Base-by-base conservation (phyloP, 176 grass and related monocot species). In the Oryza glaberrima region DNA sequence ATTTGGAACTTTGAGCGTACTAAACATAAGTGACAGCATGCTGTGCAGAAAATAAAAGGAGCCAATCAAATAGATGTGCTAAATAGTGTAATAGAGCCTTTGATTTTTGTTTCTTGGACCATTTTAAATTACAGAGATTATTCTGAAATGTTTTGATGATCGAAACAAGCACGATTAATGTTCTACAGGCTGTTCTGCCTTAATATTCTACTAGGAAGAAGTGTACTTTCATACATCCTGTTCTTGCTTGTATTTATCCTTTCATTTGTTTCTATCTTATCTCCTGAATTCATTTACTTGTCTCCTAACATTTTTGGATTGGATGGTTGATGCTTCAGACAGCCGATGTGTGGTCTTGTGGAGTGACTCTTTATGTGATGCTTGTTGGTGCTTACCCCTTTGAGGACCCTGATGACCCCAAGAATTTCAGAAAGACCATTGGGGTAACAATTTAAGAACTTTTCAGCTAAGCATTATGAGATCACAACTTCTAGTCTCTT, bases 301-400 rank as follows among this genome's bases (percentile, higher is more conserved):
- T 60, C 28, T 81, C 83, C 22, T 82, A 40, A 76, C 17, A 65
- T 83, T 23, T 84, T 44, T 78, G 69, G 40, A 56, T 81, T 11
- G 3, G 64, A 12, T 60, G 23, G 26, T 69, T 78, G 30, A 66
- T 90, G 51, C 32, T 86, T 65, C 86, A 97, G 95, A 84, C 91
- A 25, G 92, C 95, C 1, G 92, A 97, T 40, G 92, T 97, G 69
- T 97, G 94, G 94, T 97, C 94, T 11, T 97, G 92, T 78, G 92
- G 95, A 60, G 95, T 94, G 78, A 97, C 95, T 52, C 86, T 97
- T 22, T 97, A 94, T 66, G 95, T 97, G 86, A 97, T 97, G 95
- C 72, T 94, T 34, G 95, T 92, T 4, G 95, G 95, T 67, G 88
- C 19, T 58, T 97, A 97, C 69, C 95, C 95, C 44, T 97, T 97